phyloP scores from a whole-genome alignment of 495 filamentous ascomycete species.

The Penicillium argentinense region DNA sequence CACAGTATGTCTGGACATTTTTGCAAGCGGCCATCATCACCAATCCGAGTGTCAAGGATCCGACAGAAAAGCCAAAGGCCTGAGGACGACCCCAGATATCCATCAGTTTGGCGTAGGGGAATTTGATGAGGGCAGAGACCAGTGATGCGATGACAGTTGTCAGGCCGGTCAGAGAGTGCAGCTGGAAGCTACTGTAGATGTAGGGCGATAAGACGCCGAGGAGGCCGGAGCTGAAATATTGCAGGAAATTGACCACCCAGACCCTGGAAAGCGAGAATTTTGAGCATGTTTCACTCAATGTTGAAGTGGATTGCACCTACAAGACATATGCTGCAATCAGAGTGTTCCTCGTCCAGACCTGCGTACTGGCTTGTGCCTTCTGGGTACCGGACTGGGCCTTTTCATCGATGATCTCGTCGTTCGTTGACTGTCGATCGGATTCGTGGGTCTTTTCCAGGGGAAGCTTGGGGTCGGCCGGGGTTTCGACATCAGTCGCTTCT shows the following conservation, averaged over 20 bases:
- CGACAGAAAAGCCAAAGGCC: conserved; percentile 43
- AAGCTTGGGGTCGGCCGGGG: background rate
- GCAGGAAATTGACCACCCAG: conserved; percentile 21
- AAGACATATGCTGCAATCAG: conserved; percentile 27
- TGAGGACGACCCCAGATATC: conserved; percentile 61
- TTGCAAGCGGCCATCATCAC: conserved; percentile 51
- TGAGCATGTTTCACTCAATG: background rate
- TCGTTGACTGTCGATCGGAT: background rate
- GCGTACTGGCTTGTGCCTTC: conserved; percentile 13
- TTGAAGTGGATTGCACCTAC: conserved; percentile 2
- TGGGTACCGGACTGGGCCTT: conserved; percentile 9
- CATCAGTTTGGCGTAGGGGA: conserved; percentile 64
- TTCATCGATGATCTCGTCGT: conserved; percentile 5
- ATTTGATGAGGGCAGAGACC: conserved; percentile 59
- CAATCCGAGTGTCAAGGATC: conserved; percentile 36
- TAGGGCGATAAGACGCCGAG: conserved; percentile 21
- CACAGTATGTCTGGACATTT: conserved; percentile 44
- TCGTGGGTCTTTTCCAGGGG: conserved; percentile 2
- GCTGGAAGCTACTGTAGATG: conserved; percentile 27
- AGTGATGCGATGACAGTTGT: conserved; percentile 35
- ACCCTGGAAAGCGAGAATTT: too few relatives aligned
- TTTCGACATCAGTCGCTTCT: background rate
- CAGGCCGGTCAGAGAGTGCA: conserved; percentile 32
- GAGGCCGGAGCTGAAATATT: conserved; percentile 5
- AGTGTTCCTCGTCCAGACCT: conserved; percentile 22